Conservation (phyloP, 2,329 filamentous ascomycete genomes). For the Pseudogymnoascus sp. region DNA sequence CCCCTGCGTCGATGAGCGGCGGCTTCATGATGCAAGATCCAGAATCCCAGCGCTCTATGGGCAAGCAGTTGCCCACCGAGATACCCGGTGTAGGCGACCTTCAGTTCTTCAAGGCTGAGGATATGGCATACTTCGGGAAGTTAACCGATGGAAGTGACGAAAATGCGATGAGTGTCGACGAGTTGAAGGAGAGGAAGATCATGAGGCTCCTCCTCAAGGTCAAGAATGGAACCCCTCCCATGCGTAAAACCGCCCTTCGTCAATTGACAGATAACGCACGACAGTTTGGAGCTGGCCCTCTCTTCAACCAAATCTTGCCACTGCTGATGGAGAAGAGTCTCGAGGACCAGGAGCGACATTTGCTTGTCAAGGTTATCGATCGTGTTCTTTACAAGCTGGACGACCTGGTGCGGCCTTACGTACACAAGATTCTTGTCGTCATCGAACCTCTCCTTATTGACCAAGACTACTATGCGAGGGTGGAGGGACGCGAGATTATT, state of each 20-base stretch:
- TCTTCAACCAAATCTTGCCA: slow-evolving; percentile 96
- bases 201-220: slow-evolving; percentile 95
- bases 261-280: slow-evolving; percentile 97
- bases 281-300: slow-evolving; percentile 83
- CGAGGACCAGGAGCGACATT: slow-evolving; percentile 94
- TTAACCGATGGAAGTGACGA: slow-evolving; percentile 91
- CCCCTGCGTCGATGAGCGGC: slow-evolving; percentile 56
- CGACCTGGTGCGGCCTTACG: slow-evolving; percentile 89
- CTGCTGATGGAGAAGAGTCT: slow-evolving; percentile 96
- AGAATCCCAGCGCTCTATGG: slow-evolving; percentile 70
- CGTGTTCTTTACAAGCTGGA: slow-evolving; percentile 97
- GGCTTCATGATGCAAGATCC: slow-evolving; percentile 98
- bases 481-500: slow-evolving; percentile 97
- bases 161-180: slow-evolving; percentile 83
- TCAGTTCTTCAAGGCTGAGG: slow-evolving; percentile 96
- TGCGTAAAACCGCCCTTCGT: slow-evolving; percentile 95
- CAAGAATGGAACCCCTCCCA: slow-evolving; percentile 97
- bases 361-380: slow-evolving; percentile 98
- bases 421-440: slow-evolving; percentile 96
- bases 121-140: slow-evolving; percentile 98
- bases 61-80: slow-evolving; percentile 87
- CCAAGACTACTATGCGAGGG: slow-evolving; percentile 97
- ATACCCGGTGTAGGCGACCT: slow-evolving; percentile 93
- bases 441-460: slow-evolving; percentile 99
- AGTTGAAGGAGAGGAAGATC: slow-evolving; percentile 96